A percentile compares a stretch with the other conserved stretches of the same genome.
phyloP scores from a whole-genome alignment of 2,329 filamentous ascomycete genomes.

The Lizonia empirigonia region DNA sequence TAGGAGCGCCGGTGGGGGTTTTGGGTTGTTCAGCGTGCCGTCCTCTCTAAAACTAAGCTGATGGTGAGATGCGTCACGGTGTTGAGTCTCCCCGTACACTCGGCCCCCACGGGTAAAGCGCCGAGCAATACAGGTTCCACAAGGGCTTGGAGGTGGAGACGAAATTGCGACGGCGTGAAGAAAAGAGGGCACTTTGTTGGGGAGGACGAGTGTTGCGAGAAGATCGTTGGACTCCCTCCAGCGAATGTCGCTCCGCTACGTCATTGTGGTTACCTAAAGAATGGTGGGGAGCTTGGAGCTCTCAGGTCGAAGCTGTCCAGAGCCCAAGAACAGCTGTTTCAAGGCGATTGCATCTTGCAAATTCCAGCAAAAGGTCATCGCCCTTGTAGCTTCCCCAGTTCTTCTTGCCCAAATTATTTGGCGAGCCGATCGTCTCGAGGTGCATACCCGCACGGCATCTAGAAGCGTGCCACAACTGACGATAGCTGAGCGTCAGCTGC shows the following conservation, averaged over 20 bases:
- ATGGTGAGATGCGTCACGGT: slow-evolving; percentile 1
- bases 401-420: slow-evolving; percentile 9
- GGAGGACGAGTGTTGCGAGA: slow-evolving; percentile 15
- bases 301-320: not conserved
- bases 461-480: slow-evolving; percentile 14
- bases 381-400: not conserved
- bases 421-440: slow-evolving; percentile 19
- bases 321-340: slow-evolving; percentile 15
- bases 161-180: slow-evolving; percentile 21
- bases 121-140: slow-evolving; percentile 19
- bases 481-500: slow-evolving; percentile 19
- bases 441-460: slow-evolving; percentile 12
- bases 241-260: slow-evolving; percentile 24
- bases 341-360: slow-evolving; percentile 19
- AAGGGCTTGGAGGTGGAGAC: slow-evolving; percentile 26
- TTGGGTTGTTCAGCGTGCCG: not conserved
- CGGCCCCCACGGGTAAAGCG: slow-evolving; percentile 2
- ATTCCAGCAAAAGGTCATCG: not conserved
- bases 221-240: slow-evolving; percentile 26
- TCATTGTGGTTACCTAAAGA: slow-evolving; percentile 29
- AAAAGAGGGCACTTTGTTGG: slow-evolving; percentile 30
- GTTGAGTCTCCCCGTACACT: slow-evolving; percentile 3
- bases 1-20: not conserved
- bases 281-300: slow-evolving; percentile 30
- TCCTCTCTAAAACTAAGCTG: not conserved